Evolutionary conservation across 345 rosid species (phyloP).

Genomic region (Salix caprea): DNA sequence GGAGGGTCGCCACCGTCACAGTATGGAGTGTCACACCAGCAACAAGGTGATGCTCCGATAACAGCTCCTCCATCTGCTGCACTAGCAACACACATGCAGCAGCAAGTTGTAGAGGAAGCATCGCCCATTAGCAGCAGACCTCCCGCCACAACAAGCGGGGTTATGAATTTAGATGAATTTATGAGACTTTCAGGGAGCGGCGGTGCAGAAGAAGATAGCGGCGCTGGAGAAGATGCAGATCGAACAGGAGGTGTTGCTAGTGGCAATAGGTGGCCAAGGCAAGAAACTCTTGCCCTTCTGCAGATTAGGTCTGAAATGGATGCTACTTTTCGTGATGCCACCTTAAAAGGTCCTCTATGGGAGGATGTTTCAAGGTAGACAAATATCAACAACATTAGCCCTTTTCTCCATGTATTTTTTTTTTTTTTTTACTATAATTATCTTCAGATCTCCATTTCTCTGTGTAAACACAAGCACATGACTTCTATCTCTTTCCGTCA

Average conservation of each 20-base stretch:
- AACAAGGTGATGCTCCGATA: constrained; percentile 4
- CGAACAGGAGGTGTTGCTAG: constrained; percentile 40
- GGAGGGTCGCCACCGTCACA: constrained; percentile 35
- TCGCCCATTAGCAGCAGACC: constrained; percentile 90
- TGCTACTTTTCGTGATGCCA: constrained; percentile 68
- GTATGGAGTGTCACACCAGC: constrained; percentile 13
- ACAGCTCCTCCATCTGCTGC: constrained; percentile 14
- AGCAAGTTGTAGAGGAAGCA: constrained; percentile 65
- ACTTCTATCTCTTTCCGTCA: constrained; percentile 37
- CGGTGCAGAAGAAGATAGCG: constrained; percentile 23
- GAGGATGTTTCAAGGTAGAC: constrained; percentile 81
- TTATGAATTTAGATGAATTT: constrained; percentile 48
- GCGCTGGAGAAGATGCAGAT: constrained; percentile 40
- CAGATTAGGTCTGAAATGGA: constrained; percentile 92
- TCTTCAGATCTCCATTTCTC: constrained; percentile 13
- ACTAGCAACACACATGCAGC: constrained; percentile 14
- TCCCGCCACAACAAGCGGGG: constrained; percentile 35
- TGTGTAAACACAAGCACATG: constrained; percentile 39
- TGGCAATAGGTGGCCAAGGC: constrained; percentile 88
- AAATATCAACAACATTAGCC: neutral
- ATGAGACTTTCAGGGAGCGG: constrained; percentile 44
- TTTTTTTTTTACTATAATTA: neutral
- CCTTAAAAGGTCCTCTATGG: constrained; percentile 89
- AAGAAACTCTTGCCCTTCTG: constrained; percentile 77
- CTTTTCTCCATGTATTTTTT: neutral